phyloP scores from a whole-genome alignment of 1,284 basidiomycete genomes.

The Heterobasidion irregulare region DNA sequence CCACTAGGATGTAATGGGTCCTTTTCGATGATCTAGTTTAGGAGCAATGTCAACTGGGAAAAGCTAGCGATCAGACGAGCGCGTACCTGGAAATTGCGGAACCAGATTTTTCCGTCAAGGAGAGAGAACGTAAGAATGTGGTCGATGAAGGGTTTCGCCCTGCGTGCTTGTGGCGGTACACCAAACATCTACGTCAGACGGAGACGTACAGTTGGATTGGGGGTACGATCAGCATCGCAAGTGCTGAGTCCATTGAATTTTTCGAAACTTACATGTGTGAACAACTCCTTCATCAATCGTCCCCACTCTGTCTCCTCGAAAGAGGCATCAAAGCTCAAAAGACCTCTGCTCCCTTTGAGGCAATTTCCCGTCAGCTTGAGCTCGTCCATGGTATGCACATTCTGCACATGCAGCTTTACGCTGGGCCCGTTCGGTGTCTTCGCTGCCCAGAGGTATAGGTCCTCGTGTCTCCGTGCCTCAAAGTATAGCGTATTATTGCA shows the following conservation, averaged over 20 bases:
- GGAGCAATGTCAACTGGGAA: conserved; percentile 1
- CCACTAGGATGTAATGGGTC: conserved; percentile 70
- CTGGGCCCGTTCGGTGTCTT: conserved; percentile 98
- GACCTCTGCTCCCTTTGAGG: conserved; percentile 88
- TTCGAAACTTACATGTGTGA: conserved; percentile 74
- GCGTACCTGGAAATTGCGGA: conserved; percentile 92
- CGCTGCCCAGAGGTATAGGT: conserved; percentile 94
- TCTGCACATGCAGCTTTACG: conserved; percentile 97
- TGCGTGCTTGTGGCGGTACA: conserved; percentile 83
- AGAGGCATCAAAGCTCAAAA: conserved; percentile 87
- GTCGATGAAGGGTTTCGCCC: conserved; percentile 96
- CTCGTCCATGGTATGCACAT: conserved; percentile 99
- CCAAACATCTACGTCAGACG: conserved; percentile 73
- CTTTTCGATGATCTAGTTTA: conserved; percentile 64
- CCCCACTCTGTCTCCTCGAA: conserved; percentile 92
- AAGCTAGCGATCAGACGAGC: neutral
- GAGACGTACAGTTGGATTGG: neutral
- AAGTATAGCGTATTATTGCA: conserved; percentile 99
- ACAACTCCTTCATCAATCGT: conserved; percentile 86
- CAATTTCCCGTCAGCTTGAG: conserved; percentile 99
- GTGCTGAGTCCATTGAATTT: no score
- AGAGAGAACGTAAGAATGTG: conserved; percentile 96
- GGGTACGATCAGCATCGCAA: neutral
- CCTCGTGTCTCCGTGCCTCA: conserved; percentile 92
- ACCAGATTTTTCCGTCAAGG: conserved; percentile 97